Evolutionary conservation across 345 rosid species (phyloP).

Genomic region (Brassica juncea): DNA sequence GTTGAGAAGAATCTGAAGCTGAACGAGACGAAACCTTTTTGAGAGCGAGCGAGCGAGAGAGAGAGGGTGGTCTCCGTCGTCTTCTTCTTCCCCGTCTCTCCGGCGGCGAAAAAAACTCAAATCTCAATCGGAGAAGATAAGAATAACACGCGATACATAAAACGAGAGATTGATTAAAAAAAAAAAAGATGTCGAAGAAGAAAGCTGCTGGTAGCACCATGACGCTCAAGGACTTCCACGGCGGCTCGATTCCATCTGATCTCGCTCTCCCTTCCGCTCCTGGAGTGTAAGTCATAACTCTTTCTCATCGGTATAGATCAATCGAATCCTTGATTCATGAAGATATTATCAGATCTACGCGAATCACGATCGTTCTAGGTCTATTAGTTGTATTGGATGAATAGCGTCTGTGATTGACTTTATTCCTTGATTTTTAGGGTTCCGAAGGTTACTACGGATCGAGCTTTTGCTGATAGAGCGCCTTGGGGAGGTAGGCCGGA

Average conservation of each 20-base stretch:
- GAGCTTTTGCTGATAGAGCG: conserved; percentile 57
- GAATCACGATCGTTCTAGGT: conserved; percentile 25
- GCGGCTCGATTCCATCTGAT: conserved; percentile 88
- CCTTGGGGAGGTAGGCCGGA: conserved; percentile 73
- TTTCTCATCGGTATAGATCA: conserved; percentile 32
- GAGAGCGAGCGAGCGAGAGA: conserved; percentile 25
- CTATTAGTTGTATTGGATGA: neutral
- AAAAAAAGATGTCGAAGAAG: conserved; percentile 76
- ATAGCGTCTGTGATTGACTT: neutral
- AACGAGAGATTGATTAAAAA: neutral
- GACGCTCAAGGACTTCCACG: conserved; percentile 92
- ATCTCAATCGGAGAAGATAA: conserved; percentile 36
- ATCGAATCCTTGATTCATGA: conserved; percentile 6
- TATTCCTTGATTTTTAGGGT: conserved; percentile 37
- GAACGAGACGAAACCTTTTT: conserved; percentile 28
- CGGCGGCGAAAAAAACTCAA: conserved; percentile 21
- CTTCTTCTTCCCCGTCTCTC: conserved; percentile 23
- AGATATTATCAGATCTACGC: conserved; percentile 26
- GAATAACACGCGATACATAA: neutral
- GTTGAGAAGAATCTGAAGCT: conserved; percentile 17
- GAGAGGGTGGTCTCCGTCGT: conserved; percentile 9
- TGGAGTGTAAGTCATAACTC: conserved; percentile 60
- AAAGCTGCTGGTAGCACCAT: conserved; percentile 67
- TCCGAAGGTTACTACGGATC: conserved; percentile 54
- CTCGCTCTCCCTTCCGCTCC: conserved; percentile 92